phyloP scores from a whole-genome alignment of 352 stramenopile species.

The Phytopythium vexans region DNA sequence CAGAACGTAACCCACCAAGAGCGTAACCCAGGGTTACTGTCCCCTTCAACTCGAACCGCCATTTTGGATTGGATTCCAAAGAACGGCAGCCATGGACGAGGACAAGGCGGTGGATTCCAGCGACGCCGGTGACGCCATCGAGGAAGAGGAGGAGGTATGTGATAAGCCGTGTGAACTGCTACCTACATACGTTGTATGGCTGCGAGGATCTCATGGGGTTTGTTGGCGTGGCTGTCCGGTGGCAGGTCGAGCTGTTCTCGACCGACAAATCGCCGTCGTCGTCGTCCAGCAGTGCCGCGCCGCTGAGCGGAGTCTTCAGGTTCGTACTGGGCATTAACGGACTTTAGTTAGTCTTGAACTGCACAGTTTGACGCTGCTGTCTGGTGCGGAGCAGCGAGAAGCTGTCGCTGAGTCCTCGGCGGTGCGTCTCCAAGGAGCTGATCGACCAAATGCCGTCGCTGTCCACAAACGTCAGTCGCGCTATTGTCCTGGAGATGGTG shows the following conservation, averaged over 20 bases:
- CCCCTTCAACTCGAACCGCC: background rate
- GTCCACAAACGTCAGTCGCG: constrained; percentile 41
- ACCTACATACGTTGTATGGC: background rate
- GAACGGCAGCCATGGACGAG: background rate
- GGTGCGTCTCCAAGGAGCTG: constrained; percentile 67
- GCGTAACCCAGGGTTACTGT: background rate
- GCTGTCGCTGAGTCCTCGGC: constrained; percentile 26
- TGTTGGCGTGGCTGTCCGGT: background rate
- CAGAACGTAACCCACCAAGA: no score
- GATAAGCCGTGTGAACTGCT: no score
- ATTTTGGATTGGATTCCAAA: background rate
- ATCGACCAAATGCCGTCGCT: constrained; percentile 69
- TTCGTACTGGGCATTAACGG: background rate
- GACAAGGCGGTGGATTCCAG: background rate
- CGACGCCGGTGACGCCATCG: constrained; percentile 2
- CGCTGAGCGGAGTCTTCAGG: constrained; percentile 4
- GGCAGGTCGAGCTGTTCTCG: constrained; percentile 29
- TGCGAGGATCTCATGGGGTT: background rate
- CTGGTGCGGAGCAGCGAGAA: constrained; percentile 17
- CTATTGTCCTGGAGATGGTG: background rate
- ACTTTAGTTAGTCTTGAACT: background rate
- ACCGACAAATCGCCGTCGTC: constrained; percentile 1
- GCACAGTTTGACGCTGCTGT: background rate
- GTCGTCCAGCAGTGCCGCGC: no score
- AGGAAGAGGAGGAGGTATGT: constrained; percentile 6